Percentiles rank a stretch among this genome's conserved stretches.
Evolutionary conservation across 139 green algal species (phyloP).

Genomic region (Volvox reticuliferus): DNA sequence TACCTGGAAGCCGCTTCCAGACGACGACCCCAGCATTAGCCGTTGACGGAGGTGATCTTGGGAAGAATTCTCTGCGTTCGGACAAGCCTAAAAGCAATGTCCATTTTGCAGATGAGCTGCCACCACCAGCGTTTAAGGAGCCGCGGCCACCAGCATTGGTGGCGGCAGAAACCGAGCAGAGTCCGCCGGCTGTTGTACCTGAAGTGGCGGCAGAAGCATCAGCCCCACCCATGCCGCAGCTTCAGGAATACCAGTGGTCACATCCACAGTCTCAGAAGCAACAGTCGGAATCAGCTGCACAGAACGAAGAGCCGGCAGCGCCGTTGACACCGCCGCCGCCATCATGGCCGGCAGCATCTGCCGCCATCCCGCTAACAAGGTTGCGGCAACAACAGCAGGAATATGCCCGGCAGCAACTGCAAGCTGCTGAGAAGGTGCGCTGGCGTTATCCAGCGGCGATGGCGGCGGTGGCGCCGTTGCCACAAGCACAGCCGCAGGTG

Average conservation of each 20-base stretch:
- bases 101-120: background rate
- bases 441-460: background rate
- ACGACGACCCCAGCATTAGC: background rate
- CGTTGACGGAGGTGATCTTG: background rate
- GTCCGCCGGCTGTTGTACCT: background rate
- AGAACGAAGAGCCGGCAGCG: background rate
- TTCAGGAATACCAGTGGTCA: conserved; percentile 34
- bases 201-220: background rate
- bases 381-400: conserved; percentile 20
- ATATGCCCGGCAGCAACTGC: background rate
- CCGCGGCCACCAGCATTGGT: background rate
- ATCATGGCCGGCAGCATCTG: background rate
- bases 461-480: background rate
- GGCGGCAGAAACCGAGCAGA: background rate
- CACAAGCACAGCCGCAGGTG: background rate
- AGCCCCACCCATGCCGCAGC: background rate
- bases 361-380: background rate
- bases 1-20: conserved; percentile 7
- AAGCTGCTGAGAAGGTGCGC: background rate
- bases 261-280: conserved; percentile 10
- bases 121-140: conserved; percentile 22
- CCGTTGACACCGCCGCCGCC: background rate
- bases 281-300: background rate
- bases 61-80: background rate
- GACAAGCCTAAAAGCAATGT: background rate